A percentile compares a stretch with the other conserved stretches of the same genome.
These are phyloP conservation scores for Aechmea fasciata DNA, from an alignment of 176 grass and related monocot species.

Conservation along the genomic window DNA sequence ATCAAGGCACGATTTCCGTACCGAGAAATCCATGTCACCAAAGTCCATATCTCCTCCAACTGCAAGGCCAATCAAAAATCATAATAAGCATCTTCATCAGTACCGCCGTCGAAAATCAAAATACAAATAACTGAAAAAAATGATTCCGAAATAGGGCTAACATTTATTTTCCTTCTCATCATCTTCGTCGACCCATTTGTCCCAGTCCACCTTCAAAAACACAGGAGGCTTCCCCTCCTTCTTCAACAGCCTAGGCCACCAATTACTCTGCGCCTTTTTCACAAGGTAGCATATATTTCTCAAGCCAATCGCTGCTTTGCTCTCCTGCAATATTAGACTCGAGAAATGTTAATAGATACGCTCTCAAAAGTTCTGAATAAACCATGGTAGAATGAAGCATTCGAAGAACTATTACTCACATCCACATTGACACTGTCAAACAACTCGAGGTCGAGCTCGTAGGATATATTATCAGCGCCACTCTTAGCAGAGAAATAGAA, in stretches of 20 bases:
- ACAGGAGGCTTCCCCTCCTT: constrained; percentile 54
- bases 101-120: background rate
- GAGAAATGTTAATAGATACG: background rate
- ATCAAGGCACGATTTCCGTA: constrained; percentile 9
- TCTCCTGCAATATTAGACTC: constrained; percentile 46
- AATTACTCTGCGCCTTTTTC: constrained; percentile 62
- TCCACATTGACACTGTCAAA: constrained; percentile 72
- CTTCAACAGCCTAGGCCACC: constrained; percentile 78
- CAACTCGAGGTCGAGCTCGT: constrained; percentile 72
- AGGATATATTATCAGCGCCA: constrained; percentile 35
- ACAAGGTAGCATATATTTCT: constrained; percentile 83
- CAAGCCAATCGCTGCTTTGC: constrained; percentile 48
- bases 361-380: background rate
- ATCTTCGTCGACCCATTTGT: constrained; percentile 97
- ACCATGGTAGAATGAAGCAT: background rate
- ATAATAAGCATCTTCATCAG: background rate
- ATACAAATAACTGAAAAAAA: constrained; percentile 4
- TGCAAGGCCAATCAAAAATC: constrained; percentile 17
- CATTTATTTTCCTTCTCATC: constrained; percentile 54
- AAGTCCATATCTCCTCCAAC: constrained; percentile 53
- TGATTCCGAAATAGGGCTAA: constrained; percentile 20
- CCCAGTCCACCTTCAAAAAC: constrained; percentile 90
- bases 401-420: constrained; percentile 26
- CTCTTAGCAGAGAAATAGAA: constrained; percentile 65
- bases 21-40: constrained; percentile 86